Conservation (phyloP, 2,329 filamentous ascomycete genomes). For the Xylaria digitata region DNA sequence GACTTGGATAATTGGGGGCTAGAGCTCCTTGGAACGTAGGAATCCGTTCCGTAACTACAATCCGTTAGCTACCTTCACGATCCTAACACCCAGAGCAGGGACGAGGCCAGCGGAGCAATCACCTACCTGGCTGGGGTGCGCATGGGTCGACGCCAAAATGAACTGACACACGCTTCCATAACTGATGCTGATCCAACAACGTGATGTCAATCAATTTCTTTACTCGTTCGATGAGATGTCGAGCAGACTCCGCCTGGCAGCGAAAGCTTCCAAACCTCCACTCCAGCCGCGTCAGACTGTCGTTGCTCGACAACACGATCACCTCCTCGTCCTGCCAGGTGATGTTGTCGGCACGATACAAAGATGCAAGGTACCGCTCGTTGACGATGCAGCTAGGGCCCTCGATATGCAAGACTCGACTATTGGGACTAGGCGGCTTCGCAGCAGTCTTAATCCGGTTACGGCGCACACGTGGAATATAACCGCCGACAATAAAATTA, state of each 20-base stretch:
- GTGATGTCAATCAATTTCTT: not conserved
- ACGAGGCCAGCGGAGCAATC: not conserved
- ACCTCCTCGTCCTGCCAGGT: conserved; percentile 61
- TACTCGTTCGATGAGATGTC: conserved; percentile 24
- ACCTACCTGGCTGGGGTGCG: conserved; percentile 22
- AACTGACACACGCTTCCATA: conserved; percentile 36
- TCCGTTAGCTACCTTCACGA: conserved; percentile 8
- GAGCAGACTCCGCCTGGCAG: conserved; percentile 64
- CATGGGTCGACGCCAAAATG: conserved; percentile 41
- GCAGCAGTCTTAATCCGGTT: conserved; percentile 62
- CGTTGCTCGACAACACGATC: conserved; percentile 44
- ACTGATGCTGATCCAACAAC: not conserved
- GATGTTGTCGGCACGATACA: conserved; percentile 56
- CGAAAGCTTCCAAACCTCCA: conserved; percentile 66
- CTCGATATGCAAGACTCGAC: conserved; percentile 63
- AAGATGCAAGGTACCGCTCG: conserved; percentile 51
- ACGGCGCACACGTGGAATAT: conserved; percentile 54
- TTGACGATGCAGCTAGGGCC: conserved; percentile 60
- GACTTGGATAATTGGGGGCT: not conserved
- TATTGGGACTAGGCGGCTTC: conserved; percentile 45
- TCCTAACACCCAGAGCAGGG: not conserved
- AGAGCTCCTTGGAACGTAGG: not conserved
- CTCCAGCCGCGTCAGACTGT: conserved; percentile 54
- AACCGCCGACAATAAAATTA: conserved; percentile 55
- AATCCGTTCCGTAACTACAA: not conserved